These are phyloP conservation scores for Lathyrus aphaca DNA, from an alignment of 306 rosid species.

Conservation along the genomic window DNA sequence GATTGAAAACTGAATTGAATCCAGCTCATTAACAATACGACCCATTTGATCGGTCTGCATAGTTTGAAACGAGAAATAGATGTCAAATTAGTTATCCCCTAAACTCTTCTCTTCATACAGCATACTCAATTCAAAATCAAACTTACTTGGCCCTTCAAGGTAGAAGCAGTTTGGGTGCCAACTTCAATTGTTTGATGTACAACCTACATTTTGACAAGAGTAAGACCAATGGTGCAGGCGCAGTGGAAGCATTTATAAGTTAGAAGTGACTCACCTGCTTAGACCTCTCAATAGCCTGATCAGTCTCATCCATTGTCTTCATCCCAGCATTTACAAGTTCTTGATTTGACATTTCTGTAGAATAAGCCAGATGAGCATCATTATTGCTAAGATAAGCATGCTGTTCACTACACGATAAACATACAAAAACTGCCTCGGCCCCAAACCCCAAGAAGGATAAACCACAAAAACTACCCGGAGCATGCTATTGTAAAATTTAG, in stretches of 20 bases:
- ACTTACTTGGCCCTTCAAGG: slow-evolving; percentile 95
- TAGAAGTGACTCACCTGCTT: slow-evolving; percentile 64
- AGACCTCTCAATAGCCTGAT: slow-evolving; percentile 88
- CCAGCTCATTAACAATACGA: slow-evolving; percentile 93
- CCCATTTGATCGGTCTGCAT: slow-evolving; percentile 99
- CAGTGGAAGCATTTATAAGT: not conserved
- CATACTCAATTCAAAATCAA: slow-evolving; percentile 29
- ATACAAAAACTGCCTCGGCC: slow-evolving; percentile 7
- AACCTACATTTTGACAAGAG: slow-evolving; percentile 55
- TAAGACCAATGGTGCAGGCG: slow-evolving; percentile 37
- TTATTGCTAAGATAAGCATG: slow-evolving; percentile 32
- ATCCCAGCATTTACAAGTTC: slow-evolving; percentile 81
- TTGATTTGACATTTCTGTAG: slow-evolving; percentile 93
- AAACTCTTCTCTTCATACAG: slow-evolving; percentile 19
- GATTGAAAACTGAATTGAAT: slow-evolving; percentile 96
- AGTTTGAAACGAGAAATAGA: slow-evolving; percentile 33
- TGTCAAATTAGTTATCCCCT: slow-evolving; percentile 38
- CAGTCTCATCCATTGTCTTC: slow-evolving; percentile 95
- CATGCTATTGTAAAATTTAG: slow-evolving; percentile 20
- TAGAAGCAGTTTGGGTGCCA: slow-evolving; percentile 90
- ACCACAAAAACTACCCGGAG: slow-evolving; percentile 26
- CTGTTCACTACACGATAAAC: slow-evolving; percentile 20
- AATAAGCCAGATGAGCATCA: slow-evolving; percentile 41
- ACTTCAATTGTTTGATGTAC: slow-evolving; percentile 95
- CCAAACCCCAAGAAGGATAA: slow-evolving; percentile 28